Evolutionary conservation across 1,139 yeast species (phyloP).

Genomic region (Candida frijolesensis): DNA sequence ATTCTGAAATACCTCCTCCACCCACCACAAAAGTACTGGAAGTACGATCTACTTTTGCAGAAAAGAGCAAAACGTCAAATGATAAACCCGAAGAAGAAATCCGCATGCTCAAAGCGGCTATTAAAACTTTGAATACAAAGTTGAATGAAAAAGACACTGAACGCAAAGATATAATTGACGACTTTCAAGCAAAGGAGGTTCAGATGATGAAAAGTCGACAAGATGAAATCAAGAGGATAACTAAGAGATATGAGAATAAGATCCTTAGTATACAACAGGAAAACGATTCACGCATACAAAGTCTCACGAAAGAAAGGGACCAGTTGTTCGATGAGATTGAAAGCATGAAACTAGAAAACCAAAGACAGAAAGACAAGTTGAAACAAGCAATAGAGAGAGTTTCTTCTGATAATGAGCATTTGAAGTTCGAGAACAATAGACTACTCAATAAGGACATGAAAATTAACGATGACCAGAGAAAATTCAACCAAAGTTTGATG

Average conservation of each 20-base stretch:
- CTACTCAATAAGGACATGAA: not conserved
- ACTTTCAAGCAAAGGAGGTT: conserved; percentile 3
- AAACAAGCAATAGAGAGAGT: not conserved
- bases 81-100: conserved; percentile 1
- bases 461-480: not conserved
- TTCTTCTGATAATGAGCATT: not conserved
- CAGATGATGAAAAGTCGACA: not conserved
- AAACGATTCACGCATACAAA: not conserved
- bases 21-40: not conserved
- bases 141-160: not conserved
- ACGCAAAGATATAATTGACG: conserved; percentile 4
- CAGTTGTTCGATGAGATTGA: not conserved
- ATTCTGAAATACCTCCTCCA: not conserved
- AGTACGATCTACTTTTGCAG: not conserved
- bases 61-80: not conserved
- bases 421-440: not conserved
- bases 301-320: not conserved
- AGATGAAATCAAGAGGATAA: not conserved
- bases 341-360: not conserved
- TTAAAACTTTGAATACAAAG: not conserved
- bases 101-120: not conserved
- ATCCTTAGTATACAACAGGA: not conserved
- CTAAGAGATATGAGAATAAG: conserved; percentile 3
- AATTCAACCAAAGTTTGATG: not conserved
- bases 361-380: not conserved